These are phyloP conservation scores for Pichia sp. DNA, from an alignment of 1,139 yeast genomes.

Conservation along the genomic window DNA sequence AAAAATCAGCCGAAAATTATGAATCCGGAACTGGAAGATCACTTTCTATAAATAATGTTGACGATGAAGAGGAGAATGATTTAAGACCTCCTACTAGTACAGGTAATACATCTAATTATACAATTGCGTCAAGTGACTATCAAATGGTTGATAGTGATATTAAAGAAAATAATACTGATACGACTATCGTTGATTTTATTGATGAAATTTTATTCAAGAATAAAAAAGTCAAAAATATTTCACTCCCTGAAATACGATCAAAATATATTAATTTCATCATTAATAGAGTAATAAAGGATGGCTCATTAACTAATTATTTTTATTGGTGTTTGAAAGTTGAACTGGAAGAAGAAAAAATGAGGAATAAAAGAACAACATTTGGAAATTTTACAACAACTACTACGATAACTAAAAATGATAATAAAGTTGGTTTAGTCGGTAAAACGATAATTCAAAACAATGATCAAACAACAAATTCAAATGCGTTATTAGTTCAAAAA, in stretches of 20 bases:
- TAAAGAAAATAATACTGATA: constrained; percentile 13
- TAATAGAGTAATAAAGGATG: constrained; percentile 61
- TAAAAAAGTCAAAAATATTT: constrained; percentile 13
- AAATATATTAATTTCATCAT: constrained; percentile 78
- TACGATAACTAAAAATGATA: no score
- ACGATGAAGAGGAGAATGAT: constrained; percentile 22
- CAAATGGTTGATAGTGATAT: constrained; percentile 35
- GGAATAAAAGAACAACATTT: constrained; percentile 7
- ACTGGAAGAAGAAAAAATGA: constrained; percentile 53
- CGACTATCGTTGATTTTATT: constrained; percentile 9
- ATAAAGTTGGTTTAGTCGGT: no score
- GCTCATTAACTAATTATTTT: constrained; percentile 69
- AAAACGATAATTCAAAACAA: neutral
- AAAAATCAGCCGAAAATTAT: constrained; percentile 4
- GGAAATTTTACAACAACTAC: no score
- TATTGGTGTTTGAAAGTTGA: constrained; percentile 94
- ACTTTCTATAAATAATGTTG: constrained; percentile 13
- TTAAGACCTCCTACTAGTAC: constrained; percentile 4
- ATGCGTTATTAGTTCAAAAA: constrained; percentile 3
- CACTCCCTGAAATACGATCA: constrained; percentile 32
- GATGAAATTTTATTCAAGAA: constrained; percentile 18
- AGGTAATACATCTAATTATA: constrained; percentile 13
- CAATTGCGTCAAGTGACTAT: constrained; percentile 34
- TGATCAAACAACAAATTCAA: neutral
- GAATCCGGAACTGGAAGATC: constrained; percentile 7